Evolutionary conservation across 768 basidiomycete genomes (phyloP).

Genomic region (Leccinum longicurvipes): DNA sequence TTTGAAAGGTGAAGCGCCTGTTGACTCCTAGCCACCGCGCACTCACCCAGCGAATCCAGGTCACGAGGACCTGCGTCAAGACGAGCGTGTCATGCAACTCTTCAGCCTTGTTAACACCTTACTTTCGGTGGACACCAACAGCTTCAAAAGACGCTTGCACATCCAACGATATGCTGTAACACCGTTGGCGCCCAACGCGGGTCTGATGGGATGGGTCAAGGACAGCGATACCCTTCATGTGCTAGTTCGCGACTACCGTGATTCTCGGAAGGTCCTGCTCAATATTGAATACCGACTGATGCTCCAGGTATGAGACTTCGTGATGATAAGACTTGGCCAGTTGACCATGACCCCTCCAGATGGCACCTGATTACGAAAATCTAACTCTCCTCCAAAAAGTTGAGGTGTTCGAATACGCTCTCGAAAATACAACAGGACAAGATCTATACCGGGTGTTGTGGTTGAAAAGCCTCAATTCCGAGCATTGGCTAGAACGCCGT

Average conservation of each 20-base stretch:
- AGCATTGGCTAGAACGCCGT: slow-evolving; percentile 96
- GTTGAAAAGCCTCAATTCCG: slow-evolving; percentile 93
- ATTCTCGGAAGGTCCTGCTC: slow-evolving; percentile 91
- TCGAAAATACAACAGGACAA: slow-evolving; percentile 98
- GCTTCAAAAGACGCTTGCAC: slow-evolving; percentile 93
- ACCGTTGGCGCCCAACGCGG: slow-evolving; percentile 93
- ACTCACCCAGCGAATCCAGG: slow-evolving; percentile 43
- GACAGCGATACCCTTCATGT: slow-evolving; percentile 96
- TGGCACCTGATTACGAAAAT: slow-evolving; percentile 98
- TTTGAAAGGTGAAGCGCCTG: slow-evolving; percentile 66
- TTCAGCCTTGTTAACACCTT: slow-evolving; percentile 96
- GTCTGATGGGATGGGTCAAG: slow-evolving; percentile 92
- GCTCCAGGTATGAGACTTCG: slow-evolving; percentile 83
- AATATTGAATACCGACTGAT: slow-evolving; percentile 99
- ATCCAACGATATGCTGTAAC: slow-evolving; percentile 93
- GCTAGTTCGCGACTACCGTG: slow-evolving; percentile 92
- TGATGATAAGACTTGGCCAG: slow-evolving; percentile 34
- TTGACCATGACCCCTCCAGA: slow-evolving; percentile 45
- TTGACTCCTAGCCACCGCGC: background rate
- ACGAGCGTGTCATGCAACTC: slow-evolving; percentile 98
- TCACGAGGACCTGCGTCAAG: slow-evolving; percentile 97
- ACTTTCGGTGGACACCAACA: slow-evolving; percentile 87
- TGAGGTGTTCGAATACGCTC: slow-evolving; percentile 97
- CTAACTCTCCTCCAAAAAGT: slow-evolving; percentile 94
- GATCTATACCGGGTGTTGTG: slow-evolving; percentile 95